Percentiles rank a stretch among this genome's conserved stretches.
phyloP scores from a whole-genome alignment of 225 moss, liverwort and hornwort species.

The Thuidium tamariscinum region DNA sequence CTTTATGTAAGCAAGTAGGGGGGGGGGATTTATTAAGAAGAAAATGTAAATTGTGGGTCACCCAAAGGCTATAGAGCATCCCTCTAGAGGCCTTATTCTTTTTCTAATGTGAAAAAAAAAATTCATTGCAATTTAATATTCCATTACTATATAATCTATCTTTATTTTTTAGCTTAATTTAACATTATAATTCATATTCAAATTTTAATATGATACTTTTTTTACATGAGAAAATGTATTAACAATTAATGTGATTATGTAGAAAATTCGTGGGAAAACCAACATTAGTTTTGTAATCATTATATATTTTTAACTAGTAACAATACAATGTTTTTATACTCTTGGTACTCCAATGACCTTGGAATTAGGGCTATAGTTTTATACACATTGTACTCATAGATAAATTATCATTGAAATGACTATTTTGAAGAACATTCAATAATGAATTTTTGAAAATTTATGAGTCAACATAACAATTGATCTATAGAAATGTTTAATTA shows the following conservation, averaged over 20 bases:
- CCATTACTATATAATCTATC: not conserved
- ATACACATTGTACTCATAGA: too few relatives aligned
- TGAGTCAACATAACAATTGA: not conserved
- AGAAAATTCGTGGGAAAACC: too few relatives aligned
- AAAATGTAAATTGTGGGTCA: too few relatives aligned
- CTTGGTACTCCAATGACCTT: not conserved
- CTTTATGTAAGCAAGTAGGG: too few relatives aligned
- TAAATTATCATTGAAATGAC: too few relatives aligned
- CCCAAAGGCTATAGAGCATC: too few relatives aligned
- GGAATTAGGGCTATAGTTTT: too few relatives aligned
- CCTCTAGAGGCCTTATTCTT: too few relatives aligned
- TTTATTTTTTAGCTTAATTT: rapidly evolving
- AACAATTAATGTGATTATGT: not conserved
- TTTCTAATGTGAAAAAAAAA: too few relatives aligned
- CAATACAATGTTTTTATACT: not conserved
- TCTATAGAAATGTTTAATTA: too few relatives aligned
- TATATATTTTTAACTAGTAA: not conserved
- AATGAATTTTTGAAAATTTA: not conserved
- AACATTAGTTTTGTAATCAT: not conserved
- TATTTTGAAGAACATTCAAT: not conserved
- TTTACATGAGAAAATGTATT: not conserved
- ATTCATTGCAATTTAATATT: too few relatives aligned
- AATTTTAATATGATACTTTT: not conserved
- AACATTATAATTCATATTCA: not conserved
- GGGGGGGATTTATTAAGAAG: too few relatives aligned